Evolutionary conservation across 2,329 filamentous ascomycete genomes (phyloP).

Genomic region (Leptographium radiaticola): DNA sequence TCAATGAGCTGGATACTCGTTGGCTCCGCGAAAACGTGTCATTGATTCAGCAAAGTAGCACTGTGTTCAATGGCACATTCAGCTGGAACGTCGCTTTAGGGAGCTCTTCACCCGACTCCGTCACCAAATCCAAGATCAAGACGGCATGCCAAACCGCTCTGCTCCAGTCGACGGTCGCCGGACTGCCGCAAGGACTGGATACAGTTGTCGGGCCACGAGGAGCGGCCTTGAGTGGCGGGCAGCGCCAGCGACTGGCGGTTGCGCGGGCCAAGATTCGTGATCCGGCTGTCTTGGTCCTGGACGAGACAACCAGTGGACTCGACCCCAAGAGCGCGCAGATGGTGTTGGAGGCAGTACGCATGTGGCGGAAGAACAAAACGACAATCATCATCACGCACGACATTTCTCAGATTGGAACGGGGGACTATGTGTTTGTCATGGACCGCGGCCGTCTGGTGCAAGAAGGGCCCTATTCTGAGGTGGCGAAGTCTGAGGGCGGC

Average conservation of each 20-base stretch:
- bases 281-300: conserved; percentile 68
- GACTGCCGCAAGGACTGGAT: conserved; percentile 56
- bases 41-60: conserved; percentile 68
- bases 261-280: conserved; percentile 67
- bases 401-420: conserved; percentile 55
- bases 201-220: conserved; percentile 55
- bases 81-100: conserved; percentile 69
- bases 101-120: conserved; percentile 19
- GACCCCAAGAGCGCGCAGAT: conserved; percentile 57
- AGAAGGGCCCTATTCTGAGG: conserved; percentile 42
- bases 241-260: conserved; percentile 69
- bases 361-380: conserved; percentile 67
- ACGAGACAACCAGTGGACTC: conserved; percentile 78
- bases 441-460: conserved; percentile 56
- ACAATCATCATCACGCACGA: conserved; percentile 94
- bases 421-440: conserved; percentile 72
- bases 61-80: conserved; percentile 72
- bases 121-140: conserved; percentile 42
- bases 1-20: conserved; percentile 46
- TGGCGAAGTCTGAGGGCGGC: neutral
- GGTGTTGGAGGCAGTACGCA: conserved; percentile 61
- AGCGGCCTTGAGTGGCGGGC: conserved; percentile 65
- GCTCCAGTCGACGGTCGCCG: conserved; percentile 52
- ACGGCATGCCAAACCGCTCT: conserved; percentile 53
- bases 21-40: conserved; percentile 73